These are phyloP conservation scores for Iris pallida DNA, from an alignment of 116 monocot species.

Conservation along the genomic window DNA sequence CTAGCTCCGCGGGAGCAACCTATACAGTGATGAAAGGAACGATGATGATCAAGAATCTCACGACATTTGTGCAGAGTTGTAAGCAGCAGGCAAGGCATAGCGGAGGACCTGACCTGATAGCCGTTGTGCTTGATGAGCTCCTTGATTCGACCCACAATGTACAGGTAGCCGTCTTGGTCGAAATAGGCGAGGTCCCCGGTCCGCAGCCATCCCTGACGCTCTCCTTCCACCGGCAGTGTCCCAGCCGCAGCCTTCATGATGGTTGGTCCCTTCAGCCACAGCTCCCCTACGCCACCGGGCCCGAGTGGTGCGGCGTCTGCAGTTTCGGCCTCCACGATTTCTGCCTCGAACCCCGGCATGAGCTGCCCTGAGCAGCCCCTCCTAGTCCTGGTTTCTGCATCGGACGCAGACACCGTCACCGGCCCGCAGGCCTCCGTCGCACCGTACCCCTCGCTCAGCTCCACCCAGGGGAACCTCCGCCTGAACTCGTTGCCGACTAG, in stretches of 20 bases:
- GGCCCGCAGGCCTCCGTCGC: constrained; percentile 25
- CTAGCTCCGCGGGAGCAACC: constrained; percentile 30
- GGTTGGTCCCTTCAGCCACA: constrained; percentile 28
- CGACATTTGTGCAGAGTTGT: no score
- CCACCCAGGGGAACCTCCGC: constrained; percentile 21
- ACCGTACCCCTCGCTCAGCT: constrained; percentile 31
- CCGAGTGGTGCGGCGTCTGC: not conserved
- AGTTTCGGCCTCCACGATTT: constrained; percentile 19
- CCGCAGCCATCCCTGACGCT: constrained; percentile 17
- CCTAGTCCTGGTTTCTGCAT: constrained; percentile 12
- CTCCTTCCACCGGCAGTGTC: constrained; percentile 11
- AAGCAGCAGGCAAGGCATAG: no score
- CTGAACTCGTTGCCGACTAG: constrained; percentile 7
- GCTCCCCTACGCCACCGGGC: constrained; percentile 23
- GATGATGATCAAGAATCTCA: no score
- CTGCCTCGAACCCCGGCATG: constrained; percentile 21
- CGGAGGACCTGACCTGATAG: constrained; percentile 17
- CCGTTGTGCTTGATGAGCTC: constrained; percentile 36
- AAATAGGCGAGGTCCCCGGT: constrained; percentile 33
- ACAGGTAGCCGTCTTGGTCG: constrained; percentile 26
- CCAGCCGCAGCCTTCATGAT: constrained; percentile 15
- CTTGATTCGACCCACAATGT: constrained; percentile 27
- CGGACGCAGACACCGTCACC: constrained; percentile 8
- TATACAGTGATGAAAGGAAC: not conserved
- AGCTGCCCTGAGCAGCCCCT: constrained; percentile 13